These are phyloP conservation scores for Wickerhamiella allomyrinae DNA, from an alignment of 805 yeast genomes.

Conservation along the genomic window DNA sequence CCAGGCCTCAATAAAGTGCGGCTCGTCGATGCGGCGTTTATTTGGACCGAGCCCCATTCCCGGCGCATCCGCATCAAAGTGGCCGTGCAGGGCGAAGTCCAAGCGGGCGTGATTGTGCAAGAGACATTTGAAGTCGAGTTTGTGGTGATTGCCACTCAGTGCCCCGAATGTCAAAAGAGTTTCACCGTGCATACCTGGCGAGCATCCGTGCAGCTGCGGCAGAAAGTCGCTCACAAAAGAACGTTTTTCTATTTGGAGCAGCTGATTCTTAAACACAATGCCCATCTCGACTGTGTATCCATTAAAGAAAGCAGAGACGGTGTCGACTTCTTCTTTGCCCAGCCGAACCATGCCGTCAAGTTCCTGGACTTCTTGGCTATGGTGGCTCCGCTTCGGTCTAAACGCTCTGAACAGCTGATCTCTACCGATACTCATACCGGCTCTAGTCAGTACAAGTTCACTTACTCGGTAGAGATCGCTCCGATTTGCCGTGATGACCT, in stretches of 20 bases:
- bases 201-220: slow-evolving; percentile 92
- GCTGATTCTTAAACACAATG: slow-evolving; percentile 75
- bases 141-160: slow-evolving; percentile 89
- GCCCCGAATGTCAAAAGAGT: slow-evolving; percentile 93
- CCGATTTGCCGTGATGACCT: slow-evolving; percentile 91
- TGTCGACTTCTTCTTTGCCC: slow-evolving; percentile 75
- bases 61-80: slow-evolving; percentile 77
- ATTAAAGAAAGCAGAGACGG: slow-evolving; percentile 86
- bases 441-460: slow-evolving; percentile 70
- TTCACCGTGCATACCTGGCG: slow-evolving; percentile 93
- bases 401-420: slow-evolving; percentile 77
- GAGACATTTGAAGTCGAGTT: slow-evolving; percentile 88
- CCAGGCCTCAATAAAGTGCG: slow-evolving; percentile 81
- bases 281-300: slow-evolving; percentile 82
- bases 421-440: slow-evolving; percentile 85
- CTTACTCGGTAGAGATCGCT: slow-evolving; percentile 80
- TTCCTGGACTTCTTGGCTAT: slow-evolving; percentile 79
- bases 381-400: slow-evolving; percentile 67
- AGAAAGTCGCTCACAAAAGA: slow-evolving; percentile 87
- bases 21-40: slow-evolving; percentile 78
- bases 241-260: slow-evolving; percentile 88
- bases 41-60: slow-evolving; percentile 98
- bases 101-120: slow-evolving; percentile 77
- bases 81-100: slow-evolving; percentile 91
- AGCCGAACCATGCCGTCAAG: slow-evolving; percentile 78